Evolutionary conservation across 1,139 yeast species (phyloP).

Genomic region (Ashbya aceris): DNA sequence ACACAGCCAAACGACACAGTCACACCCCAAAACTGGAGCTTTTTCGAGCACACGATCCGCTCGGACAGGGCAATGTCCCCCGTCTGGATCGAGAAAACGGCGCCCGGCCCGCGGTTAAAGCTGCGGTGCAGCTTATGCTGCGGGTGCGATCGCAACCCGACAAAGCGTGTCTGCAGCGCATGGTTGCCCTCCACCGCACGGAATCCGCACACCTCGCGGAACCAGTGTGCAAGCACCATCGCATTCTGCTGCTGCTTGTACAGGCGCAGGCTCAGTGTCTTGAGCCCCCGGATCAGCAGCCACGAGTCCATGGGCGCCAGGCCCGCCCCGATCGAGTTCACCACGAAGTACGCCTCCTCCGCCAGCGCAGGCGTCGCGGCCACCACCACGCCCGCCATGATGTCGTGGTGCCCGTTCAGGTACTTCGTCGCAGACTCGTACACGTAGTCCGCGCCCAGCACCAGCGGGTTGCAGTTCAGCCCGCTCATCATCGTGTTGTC

Average conservation of each 20-base stretch:
- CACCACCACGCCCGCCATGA: constrained; percentile 90
- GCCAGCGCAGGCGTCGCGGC: constrained; percentile 56
- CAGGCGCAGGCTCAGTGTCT: constrained; percentile 74
- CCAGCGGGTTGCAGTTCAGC: constrained; percentile 71
- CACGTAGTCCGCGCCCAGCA: constrained; percentile 79
- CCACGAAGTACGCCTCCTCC: constrained; percentile 60
- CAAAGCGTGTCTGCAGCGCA: constrained; percentile 58
- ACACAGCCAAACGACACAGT: constrained; percentile 95
- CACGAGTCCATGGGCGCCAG: constrained; percentile 86
- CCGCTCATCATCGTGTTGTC: constrained; percentile 98
- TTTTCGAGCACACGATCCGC: constrained; percentile 61
- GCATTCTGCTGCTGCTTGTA: constrained; percentile 85
- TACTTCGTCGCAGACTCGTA: constrained; percentile 91
- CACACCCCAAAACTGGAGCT: constrained; percentile 62
- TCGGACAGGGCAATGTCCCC: constrained; percentile 62
- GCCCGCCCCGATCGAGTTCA: constrained; percentile 87
- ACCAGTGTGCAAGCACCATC: constrained; percentile 60
- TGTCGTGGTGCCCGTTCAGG: constrained; percentile 87
- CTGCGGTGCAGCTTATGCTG: constrained; percentile 70
- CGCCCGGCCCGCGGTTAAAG: constrained; percentile 81
- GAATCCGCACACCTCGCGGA: constrained; percentile 51
- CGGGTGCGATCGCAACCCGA: constrained; percentile 76
- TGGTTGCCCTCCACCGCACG: constrained; percentile 10
- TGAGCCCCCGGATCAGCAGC: constrained; percentile 77
- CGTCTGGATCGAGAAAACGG: constrained; percentile 81